phyloP scores from a whole-genome alignment of 257 asterid species.

The Petunia secreta region DNA sequence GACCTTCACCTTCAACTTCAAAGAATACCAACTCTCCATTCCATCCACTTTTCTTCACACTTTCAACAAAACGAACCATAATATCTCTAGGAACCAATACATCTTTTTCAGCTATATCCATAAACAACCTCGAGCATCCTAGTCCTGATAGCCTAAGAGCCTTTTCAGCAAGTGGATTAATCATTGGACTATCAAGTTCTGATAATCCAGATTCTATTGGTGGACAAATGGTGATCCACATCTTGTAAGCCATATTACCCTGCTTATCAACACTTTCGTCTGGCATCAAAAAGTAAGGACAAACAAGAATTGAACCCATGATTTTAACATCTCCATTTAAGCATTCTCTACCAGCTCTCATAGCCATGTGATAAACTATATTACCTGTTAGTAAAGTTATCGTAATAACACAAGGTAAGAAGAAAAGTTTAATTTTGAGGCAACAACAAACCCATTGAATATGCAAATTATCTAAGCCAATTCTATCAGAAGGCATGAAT shows the following conservation, averaged over 20 bases:
- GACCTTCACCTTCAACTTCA: conserved; percentile 55
- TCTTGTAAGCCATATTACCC: neutral
- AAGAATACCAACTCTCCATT: conserved; percentile 54
- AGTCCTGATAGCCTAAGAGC: conserved; percentile 18
- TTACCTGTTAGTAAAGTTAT: conserved; percentile 20
- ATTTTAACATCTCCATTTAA: conserved; percentile 24
- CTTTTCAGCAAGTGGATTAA: conserved; percentile 19
- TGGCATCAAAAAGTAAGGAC: conserved; percentile 29
- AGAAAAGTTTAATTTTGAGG: neutral
- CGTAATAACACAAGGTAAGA: neutral
- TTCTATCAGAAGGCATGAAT: too few relatives aligned
- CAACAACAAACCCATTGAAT: too few relatives aligned
- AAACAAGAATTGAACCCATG: conserved; percentile 28
- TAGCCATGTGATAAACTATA: conserved; percentile 38
- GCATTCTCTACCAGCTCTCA: conserved; percentile 30
- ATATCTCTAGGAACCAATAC: conserved; percentile 19
- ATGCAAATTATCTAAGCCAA: too few relatives aligned
- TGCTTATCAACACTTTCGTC: neutral
- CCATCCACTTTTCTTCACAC: conserved; percentile 60
- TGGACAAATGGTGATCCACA: conserved; percentile 3
- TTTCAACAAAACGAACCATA: conserved; percentile 37
- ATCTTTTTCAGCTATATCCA: conserved; percentile 40
- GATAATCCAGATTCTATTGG: neutral
- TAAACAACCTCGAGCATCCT: conserved; percentile 22
- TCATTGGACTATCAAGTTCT: conserved; percentile 23